Conservation (phyloP, 352 stramenopile genomes). For the Blastocystis sp. region DNA sequence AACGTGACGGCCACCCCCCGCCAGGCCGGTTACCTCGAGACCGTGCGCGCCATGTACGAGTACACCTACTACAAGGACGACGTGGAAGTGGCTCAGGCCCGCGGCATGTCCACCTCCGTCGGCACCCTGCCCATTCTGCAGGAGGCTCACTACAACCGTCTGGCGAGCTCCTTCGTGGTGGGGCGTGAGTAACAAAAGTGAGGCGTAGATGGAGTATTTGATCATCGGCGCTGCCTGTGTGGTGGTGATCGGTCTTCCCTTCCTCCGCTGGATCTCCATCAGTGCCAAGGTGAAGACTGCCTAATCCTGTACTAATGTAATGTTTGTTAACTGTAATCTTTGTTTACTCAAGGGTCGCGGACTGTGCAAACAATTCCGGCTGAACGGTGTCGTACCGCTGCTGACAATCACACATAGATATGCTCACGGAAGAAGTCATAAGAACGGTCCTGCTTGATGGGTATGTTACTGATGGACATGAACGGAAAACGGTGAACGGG, state of each 20-base stretch:
- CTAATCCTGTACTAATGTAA: background rate
- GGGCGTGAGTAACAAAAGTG: background rate
- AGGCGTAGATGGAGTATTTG: slow-evolving; percentile 1
- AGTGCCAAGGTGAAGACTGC: slow-evolving; percentile 10
- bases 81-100: background rate
- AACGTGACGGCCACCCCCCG: slow-evolving; percentile 5
- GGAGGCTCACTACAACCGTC: slow-evolving; percentile 15
- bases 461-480: too few relatives aligned
- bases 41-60: background rate
- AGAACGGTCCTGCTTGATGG: too few relatives aligned
- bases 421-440: too few relatives aligned
- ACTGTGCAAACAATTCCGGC: too few relatives aligned
- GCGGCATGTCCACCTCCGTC: background rate
- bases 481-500: too few relatives aligned
- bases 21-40: slow-evolving; percentile 13
- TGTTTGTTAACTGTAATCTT: too few relatives aligned
- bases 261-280: slow-evolving; percentile 2
- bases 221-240: slow-evolving; percentile 13
- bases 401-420: too few relatives aligned
- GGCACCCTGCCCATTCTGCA: slow-evolving; percentile 28
- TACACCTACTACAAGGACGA: background rate
- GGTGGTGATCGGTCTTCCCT: background rate
- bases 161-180: slow-evolving; percentile 16
- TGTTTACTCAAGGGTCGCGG: too few relatives aligned
- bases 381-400: too few relatives aligned